phyloP scores from a whole-genome alignment of 2,329 filamentous ascomycete genomes.

The Didymella lethalis region DNA sequence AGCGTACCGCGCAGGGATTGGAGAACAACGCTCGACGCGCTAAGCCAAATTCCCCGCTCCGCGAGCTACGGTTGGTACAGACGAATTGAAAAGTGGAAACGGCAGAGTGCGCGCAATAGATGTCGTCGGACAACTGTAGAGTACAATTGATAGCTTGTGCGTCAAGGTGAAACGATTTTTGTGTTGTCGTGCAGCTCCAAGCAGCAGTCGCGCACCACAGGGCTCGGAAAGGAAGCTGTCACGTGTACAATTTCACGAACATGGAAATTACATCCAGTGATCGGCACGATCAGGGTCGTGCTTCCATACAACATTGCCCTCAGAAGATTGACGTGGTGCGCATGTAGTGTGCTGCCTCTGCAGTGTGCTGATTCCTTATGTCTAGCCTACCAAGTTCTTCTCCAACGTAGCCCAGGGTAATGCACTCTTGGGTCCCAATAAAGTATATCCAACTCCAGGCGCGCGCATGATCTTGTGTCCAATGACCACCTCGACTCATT shows the following conservation, averaged over 20 bases:
- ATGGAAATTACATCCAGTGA: conserved; percentile 19
- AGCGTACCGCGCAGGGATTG: conserved; percentile 40
- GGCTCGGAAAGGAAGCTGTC: conserved; percentile 30
- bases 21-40: conserved; percentile 44
- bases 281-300: conserved; percentile 9
- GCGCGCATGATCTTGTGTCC: neutral
- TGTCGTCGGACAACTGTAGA: conserved; percentile 14
- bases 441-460: conserved; percentile 5
- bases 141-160: conserved; percentile 38
- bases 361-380: neutral
- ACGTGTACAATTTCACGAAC: conserved; percentile 35
- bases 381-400: neutral
- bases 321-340: neutral
- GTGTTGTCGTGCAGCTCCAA: conserved; percentile 26
- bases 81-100: conserved; percentile 15
- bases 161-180: conserved; percentile 21
- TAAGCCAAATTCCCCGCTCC: conserved; percentile 45
- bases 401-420: neutral
- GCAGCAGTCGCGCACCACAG: conserved; percentile 36
- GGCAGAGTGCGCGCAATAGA: conserved; percentile 12
- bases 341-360: neutral
- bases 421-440: conserved; percentile 5
- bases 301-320: neutral
- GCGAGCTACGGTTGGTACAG: conserved; percentile 21
- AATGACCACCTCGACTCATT: neutral